Evolutionary conservation across 2,329 filamentous ascomycete genomes (phyloP), one percentile per base, ranked within the genome.

Genomic region (Sclerotinia borealis): DNA sequence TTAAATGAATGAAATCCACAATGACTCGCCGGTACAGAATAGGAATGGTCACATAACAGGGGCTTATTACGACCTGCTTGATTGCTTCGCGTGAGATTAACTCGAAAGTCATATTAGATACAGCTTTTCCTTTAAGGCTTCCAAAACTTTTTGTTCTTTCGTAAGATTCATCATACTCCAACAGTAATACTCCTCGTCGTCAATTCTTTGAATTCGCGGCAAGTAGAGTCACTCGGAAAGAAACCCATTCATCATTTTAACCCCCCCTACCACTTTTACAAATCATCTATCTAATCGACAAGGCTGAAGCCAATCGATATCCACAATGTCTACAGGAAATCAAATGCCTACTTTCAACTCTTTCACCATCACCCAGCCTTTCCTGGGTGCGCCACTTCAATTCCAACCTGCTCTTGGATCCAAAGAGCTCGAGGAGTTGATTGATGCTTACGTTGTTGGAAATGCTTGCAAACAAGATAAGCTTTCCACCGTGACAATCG

Each of bases 381-480:
- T 78, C 55, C 77, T 85, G 61, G 85, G 85, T 59, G 79, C 81
- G 54, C 76, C 81, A 65, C 78, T 88, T 63, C 78, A 91, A 76
- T 86, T 91, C 81, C 76, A 86, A 74, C 82, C 91, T 77, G 77
- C 87, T 71, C 77, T 91, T 75, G 78, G 87, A 72, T 79, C 82
- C 65, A 70, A 83, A 76, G 81, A 90, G 74, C 79, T 88, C 60
- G 84, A 87, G 70, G 77, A 81, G 60, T 75, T 88, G 72, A 80
- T 88, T 70, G 77, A 85, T 73, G 78, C 80, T 66, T 86, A 85
- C 73, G 74, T 87, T 56, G 75, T 81, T 52, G 83, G 84, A 56
- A 71, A 80, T 56, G 78, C 76, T 58, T 77, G 81, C 31, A 80
- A 84, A 69, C 77, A 80, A 70, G 83, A 86, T 69, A 87, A 87